Conservation (phyloP, 2,329 filamentous ascomycete species). For the Colletotrichum sp. region DNA sequence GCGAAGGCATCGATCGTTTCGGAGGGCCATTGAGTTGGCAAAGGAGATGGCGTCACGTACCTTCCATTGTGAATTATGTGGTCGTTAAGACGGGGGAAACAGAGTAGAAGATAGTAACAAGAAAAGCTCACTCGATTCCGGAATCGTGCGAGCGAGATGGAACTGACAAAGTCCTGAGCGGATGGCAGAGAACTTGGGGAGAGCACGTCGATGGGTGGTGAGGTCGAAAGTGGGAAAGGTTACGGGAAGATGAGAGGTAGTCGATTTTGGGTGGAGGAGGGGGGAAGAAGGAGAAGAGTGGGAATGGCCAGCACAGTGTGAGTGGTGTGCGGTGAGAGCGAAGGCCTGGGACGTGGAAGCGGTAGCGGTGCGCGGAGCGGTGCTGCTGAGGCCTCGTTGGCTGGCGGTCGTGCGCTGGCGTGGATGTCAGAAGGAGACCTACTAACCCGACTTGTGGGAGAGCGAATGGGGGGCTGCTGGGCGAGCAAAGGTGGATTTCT, state of each 20-base stretch:
- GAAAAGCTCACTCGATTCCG: conserved; percentile 23
- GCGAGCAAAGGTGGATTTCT: conserved; percentile 1
- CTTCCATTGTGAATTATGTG: conserved; percentile 27
- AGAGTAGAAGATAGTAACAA: conserved; percentile 6
- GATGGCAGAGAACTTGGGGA: conserved; percentile 23
- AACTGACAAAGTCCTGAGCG: conserved; percentile 21
- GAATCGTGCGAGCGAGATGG: conserved; percentile 23
- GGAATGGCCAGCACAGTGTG: conserved; percentile 21
- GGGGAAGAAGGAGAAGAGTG: conserved; percentile 25
- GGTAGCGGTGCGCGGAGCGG: neutral
- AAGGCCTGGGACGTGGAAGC: neutral
- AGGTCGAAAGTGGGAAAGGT: conserved; percentile 25
- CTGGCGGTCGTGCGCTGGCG: conserved; percentile 10
- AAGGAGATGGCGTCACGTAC: conserved; percentile 22
- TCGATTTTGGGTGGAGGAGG: conserved; percentile 25
- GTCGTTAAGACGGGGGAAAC: conserved; percentile 19
- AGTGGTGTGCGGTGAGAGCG: conserved; percentile 11
- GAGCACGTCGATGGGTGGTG: conserved; percentile 23
- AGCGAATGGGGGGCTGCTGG: conserved; percentile 8
- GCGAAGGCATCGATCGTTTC: neutral
- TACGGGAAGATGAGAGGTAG: conserved; percentile 23
- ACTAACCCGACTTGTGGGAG: conserved; percentile 21
- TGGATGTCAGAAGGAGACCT: conserved; percentile 21
- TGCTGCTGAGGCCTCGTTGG: conserved; percentile 6
- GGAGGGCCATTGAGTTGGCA: neutral